Conservation (phyloP, 1,284 basidiomycete genomes). For the Pseudozyma flocculosa region DNA sequence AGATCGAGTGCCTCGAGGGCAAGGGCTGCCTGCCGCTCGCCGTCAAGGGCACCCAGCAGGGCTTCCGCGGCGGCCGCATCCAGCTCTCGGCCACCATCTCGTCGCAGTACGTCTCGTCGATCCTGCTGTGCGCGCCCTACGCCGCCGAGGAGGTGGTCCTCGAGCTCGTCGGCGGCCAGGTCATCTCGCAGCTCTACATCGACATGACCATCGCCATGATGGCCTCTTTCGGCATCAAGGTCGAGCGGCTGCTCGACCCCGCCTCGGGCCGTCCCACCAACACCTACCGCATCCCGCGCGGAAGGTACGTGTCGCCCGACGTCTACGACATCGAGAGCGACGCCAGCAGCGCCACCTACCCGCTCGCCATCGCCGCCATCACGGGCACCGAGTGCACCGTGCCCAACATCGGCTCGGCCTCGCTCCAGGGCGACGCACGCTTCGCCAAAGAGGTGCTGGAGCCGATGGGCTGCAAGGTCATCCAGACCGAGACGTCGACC, state of each 20-base stretch:
- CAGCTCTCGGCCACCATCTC: conserved; percentile 90
- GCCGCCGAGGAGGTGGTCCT: conserved; percentile 78
- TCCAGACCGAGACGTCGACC: conserved; percentile 82
- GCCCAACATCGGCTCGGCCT: conserved; percentile 82
- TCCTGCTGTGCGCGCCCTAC: conserved; percentile 93
- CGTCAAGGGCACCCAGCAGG: conserved; percentile 66
- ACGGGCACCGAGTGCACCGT: conserved; percentile 93
- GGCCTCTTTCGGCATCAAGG: conserved; percentile 84
- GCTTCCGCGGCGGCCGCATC: conserved; percentile 80
- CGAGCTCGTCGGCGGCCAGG: conserved; percentile 85
- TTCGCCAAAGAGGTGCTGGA: conserved; percentile 91
- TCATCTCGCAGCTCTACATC: conserved; percentile 98
- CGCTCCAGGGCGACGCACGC: conserved; percentile 90
- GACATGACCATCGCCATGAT: conserved; percentile 99
- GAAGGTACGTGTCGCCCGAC: conserved; percentile 73
- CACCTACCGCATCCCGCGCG: conserved; percentile 83
- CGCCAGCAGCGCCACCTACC: conserved; percentile 93
- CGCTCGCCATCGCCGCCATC: conserved; percentile 92
- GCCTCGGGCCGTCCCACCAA: conserved; percentile 66
- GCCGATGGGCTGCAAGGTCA: conserved; percentile 89
- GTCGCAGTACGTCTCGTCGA: conserved; percentile 96
- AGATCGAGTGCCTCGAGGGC: conserved; percentile 75
- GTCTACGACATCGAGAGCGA: conserved; percentile 90
- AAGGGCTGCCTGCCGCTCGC: conserved; percentile 84
- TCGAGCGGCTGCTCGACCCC: conserved; percentile 70